A percentile compares a stretch with the other conserved stretches of the same genome.
phyloP scores from a whole-genome alignment of 176 grass and related monocot species.

The Oryza glumipatula region DNA sequence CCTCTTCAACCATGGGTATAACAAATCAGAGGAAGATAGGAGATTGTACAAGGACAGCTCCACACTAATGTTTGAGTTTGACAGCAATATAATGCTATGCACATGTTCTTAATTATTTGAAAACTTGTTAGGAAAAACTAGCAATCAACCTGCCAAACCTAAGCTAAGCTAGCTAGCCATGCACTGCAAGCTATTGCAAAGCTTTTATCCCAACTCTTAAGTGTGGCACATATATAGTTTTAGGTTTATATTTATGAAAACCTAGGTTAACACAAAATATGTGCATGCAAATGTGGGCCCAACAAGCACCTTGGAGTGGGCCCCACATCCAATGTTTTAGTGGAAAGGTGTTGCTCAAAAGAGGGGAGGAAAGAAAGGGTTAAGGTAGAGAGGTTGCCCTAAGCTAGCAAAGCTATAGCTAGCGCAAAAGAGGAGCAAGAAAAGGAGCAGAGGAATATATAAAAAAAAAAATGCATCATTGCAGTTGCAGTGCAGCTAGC shows the following conservation, averaged over 20 bases:
- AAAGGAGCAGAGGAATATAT: not conserved
- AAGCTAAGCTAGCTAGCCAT: not conserved
- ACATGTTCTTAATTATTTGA: not conserved
- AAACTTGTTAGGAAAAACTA: slow-evolving; percentile 1
- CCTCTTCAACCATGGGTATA: not conserved
- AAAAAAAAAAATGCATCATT: not conserved
- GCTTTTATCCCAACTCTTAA: too few species aligned
- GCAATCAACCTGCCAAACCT: not conserved
- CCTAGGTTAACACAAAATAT: not conserved
- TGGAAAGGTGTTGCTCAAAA: slow-evolving; percentile 14
- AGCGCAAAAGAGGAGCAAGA: not conserved
- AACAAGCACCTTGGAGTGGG: not conserved
- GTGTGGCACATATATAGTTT: not conserved
- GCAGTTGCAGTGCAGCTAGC: not conserved
- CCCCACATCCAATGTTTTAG: not conserved
- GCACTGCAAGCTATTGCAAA: not conserved
- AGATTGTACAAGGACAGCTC: not conserved
- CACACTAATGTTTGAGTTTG: not conserved
- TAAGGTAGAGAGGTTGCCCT: not conserved
- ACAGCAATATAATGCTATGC: not conserved
- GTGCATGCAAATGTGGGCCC: not conserved
- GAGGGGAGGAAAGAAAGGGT: not conserved
- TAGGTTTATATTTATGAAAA: not conserved
- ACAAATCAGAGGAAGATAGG: not conserved
- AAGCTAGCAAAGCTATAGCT: slow-evolving; percentile 17